Base-by-base conservation (phyloP, 345 rosid genomes). In the Euphorbia pulcherrima region DNA sequence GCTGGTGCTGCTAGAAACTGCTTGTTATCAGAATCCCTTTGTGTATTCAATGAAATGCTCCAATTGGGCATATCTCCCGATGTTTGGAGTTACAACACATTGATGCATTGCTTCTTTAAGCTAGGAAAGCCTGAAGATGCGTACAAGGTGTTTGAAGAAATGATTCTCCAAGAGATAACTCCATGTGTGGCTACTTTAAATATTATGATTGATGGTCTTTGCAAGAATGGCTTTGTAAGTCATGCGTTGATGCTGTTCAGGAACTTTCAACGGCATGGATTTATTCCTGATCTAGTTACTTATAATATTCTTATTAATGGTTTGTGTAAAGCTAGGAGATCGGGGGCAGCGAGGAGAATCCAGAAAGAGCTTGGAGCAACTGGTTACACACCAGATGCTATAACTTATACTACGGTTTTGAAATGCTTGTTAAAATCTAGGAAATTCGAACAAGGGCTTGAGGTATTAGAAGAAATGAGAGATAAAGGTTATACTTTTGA, bases 11-110 rank as follows among this genome's bases (percentile, higher is more conserved):
- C 82, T 1, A 78, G 84, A 68, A 60, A 72, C 24, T 48, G 81
- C 29, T 71, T 78, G 71, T 60, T 91, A 26, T 60, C 72, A 37
- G 69, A 69, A 39, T 75, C 84, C 46, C 62, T 83, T 68, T 65
- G 84, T 59, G 80, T 94, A 86, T 88, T 94, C 71, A 95, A 89
- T 4, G 98, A 93, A 89, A 93, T 91, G 97, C 82, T 82, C 54
- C 72, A 75, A 0, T 59, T 60, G 61, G 87, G 87, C 6, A 67
- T 93, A 54, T 41, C 59, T 67, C 95, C 96, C 5, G 88, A 93
- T 78, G n/a, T 83, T 47, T 89, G 97, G 90, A 91, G 88, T 76
- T 93, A 84, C 59, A 93, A 93, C 68, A 82, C 86, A 65, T 68
- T 93, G 75, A 91, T 89, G 95, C 88, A 85, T 68, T 84, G 92